Percentiles rank a stretch among this genome's conserved stretches.
Evolutionary conservation across 441 rosid genomes (phyloP).

Genomic region (Euphorbia schlechtendalii): DNA sequence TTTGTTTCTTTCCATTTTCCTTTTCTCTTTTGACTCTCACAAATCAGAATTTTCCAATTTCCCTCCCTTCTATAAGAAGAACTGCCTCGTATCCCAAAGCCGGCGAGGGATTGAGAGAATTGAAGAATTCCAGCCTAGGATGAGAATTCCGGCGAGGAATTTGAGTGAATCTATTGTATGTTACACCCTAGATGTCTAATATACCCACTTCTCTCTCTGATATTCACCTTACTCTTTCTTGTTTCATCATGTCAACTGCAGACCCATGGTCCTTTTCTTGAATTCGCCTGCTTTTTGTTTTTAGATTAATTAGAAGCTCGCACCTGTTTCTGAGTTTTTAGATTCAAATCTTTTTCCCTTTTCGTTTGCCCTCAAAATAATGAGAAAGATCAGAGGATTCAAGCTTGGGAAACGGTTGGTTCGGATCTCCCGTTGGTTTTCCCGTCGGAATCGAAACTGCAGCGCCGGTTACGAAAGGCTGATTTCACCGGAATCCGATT

Average conservation of each 20-base stretch:
- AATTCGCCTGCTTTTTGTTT: conserved; percentile 6
- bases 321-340: neutral
- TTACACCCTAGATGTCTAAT: conserved; percentile 33
- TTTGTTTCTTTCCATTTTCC: no score
- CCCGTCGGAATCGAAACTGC: conserved; percentile 20
- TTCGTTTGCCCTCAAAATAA: conserved; percentile 9
- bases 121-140: no score
- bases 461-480: conserved; percentile 30
- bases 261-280: conserved; percentile 57
- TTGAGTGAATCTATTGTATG: conserved; percentile 12
- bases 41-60: no score
- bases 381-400: conserved; percentile 57
- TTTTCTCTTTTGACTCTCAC: no score
- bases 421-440: conserved; percentile 44
- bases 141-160: neutral
- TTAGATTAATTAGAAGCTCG: neutral
- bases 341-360: neutral
- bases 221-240: conserved; percentile 44
- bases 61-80: no score
- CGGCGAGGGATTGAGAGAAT: no score
- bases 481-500: conserved; percentile 9
- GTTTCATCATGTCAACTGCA: conserved; percentile 50
- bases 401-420: conserved; percentile 42
- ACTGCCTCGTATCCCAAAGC: no score
- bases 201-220: conserved; percentile 54